Percentiles rank a stretch among this genome's conserved stretches.
Conservation (phyloP, 257 asterid genomes). For the Solanum etuberosum region DNA sequence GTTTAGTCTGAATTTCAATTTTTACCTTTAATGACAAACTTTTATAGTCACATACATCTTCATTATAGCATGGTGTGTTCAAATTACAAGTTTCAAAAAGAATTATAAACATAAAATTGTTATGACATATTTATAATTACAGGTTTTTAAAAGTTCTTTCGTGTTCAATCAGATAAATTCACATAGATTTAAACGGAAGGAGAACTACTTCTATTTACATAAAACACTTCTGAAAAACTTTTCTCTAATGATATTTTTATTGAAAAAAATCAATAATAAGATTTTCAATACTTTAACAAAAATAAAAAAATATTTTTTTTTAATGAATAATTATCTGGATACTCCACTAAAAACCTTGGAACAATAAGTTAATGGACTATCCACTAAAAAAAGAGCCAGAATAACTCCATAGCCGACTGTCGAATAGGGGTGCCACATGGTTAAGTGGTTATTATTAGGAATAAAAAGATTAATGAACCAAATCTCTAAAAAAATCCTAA, state of each 20-base stretch:
- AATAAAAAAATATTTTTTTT: too few relatives aligned
- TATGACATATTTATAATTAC: not conserved
- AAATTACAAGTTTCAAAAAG: not conserved
- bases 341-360: not conserved
- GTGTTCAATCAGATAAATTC: not conserved
- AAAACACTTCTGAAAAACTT: too few relatives aligned
- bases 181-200: not conserved
- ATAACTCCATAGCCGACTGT: not conserved
- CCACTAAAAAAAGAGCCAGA: not conserved
- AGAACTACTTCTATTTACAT: not conserved
- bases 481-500: not conserved
- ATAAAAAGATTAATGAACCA: not conserved
- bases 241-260: not conserved
- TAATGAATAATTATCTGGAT: not conserved
- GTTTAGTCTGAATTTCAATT: not conserved
- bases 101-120: not conserved
- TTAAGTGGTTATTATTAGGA: not conserved
- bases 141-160: not conserved
- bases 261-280: not conserved
- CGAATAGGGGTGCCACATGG: not conserved
- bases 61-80: not conserved
- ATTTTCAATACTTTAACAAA: not conserved
- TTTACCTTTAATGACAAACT: not conserved
- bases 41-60: not conserved
- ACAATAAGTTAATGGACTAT: not conserved